Base-by-base conservation (phyloP, 106 monocot genomes). In the Acanthochlamys bracteata region DNA sequence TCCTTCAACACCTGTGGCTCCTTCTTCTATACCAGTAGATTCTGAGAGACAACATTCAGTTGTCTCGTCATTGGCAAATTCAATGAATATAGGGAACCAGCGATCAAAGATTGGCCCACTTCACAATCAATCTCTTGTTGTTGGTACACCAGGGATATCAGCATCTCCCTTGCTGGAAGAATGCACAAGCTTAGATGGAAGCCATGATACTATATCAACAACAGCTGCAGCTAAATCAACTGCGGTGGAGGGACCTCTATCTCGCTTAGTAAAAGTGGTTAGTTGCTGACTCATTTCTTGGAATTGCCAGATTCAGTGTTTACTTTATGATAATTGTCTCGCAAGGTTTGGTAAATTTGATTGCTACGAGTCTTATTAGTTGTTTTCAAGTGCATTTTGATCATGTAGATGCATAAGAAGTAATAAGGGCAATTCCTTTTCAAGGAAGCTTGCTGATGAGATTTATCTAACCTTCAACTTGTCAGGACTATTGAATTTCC, bases 111-210 rank as follows among this genome's bases (percentile, higher is more conserved):
- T 62, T 47, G 64, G 60, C 57, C 68, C 73, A 46, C 8, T 59
- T 70, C 92, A 76, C 51, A 19, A 62, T 19, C 82, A 79, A 60
- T 74, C 86, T 67, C 57, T 87, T 69, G 67, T 71, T 79, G 80
- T 83, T 74, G 77, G 66, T 54, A 88, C 83, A 70, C 84, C 63
- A 78, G 91, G 96, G 33, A 98, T 98, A 57, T 98, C 98, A 41
- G 83, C 92, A 21, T 98, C 98, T 19, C 88, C 98, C 21, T 79
- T 98, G 70, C 71, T 91, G 23, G 96, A 82, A 43, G 96, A 91
- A 71, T 87, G 68, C 64, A 43, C 74, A 10, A 68, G 60, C 69
- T 55, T 66, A 54, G 90, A 87, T 76, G 82, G 63, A 1, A 75
- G 69, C 64, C 87, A 79, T 45, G 55, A 65, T 70, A 83, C 76